Base-by-base conservation (phyloP, 805 yeast species). In the Yarrowia sp. region DNA sequence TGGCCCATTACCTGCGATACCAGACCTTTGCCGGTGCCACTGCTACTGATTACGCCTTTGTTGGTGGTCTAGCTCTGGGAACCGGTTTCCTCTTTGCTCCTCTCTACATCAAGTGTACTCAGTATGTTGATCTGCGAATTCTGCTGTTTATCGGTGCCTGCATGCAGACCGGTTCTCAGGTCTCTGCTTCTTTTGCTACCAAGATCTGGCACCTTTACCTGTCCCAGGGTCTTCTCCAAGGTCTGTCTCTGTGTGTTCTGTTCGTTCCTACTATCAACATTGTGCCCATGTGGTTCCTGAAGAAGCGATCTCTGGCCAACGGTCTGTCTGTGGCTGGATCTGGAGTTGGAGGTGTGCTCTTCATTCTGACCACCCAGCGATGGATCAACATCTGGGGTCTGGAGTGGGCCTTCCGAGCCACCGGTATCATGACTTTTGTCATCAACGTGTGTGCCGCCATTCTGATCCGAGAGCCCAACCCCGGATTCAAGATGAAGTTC, bases 221-320 rank as follows among this genome's bases (percentile, higher is more conserved):
- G 64, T 79, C 85, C 7, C 86, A 84, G 71, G 87, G 87, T 1
- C 68, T 83, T 4, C 68, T 82, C 22, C 78, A 78, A 62, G 86
- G 86, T 2, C 64, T 81, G 14, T 81, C 85, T n/a, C 76, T 80
- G 38, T 79, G 80, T 4, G 68, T 81, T 35, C 69, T 80, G 18
- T 81, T 77, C 66, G 70, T 81, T 4, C 81, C 84, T 1, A 78
- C 81, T 1, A 75, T 82, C 42, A 69, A 81, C 32, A 73, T 81
- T 4, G 69, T 83, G 17, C 79, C 84, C 1, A 79, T 80, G 38
- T 84, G 85, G 84, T 84, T 84, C 70, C 74, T 76, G 51, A 75
- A 74, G 38, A 74, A 73, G 35, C 74, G 80, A 42, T 79, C 84
- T 0, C 73, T 82, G 35, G 85, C 85, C 1, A 72, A 79, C 70